phyloP scores from a whole-genome alignment of 2,329 filamentous ascomycete genomes.

The Tolypocladium endophyticum region DNA sequence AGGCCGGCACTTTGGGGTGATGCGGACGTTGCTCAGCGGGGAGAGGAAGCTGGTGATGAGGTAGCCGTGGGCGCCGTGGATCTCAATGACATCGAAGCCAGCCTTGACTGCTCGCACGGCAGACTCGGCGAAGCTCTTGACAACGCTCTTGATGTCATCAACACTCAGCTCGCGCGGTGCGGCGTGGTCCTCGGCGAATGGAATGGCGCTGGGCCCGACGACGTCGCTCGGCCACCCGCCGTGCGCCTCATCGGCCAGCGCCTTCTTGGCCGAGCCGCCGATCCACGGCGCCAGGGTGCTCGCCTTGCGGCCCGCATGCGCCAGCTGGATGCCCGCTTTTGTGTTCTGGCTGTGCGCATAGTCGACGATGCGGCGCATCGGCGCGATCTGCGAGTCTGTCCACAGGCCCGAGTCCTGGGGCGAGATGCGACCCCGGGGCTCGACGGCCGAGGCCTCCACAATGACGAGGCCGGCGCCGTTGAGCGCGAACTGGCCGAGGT shows the following conservation, averaged over 20 bases:
- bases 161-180: slow-evolving; percentile 57
- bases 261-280: slow-evolving; percentile 32
- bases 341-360: slow-evolving; percentile 72
- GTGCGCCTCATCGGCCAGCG: slow-evolving; percentile 38
- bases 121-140: slow-evolving; percentile 49
- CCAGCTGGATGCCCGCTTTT: slow-evolving; percentile 70
- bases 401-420: slow-evolving; percentile 73
- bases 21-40: slow-evolving; percentile 40
- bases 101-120: slow-evolving; percentile 52
- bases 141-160: slow-evolving; percentile 55
- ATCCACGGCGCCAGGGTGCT: slow-evolving; percentile 56
- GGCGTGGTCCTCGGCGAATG: slow-evolving; percentile 52
- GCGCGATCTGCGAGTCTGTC: slow-evolving; percentile 72
- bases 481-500: slow-evolving; percentile 68
- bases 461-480: slow-evolving; percentile 65
- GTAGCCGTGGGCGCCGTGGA: slow-evolving; percentile 56
- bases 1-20: not conserved
- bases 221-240: slow-evolving; percentile 50
- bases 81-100: slow-evolving; percentile 68
- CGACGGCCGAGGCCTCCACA: slow-evolving; percentile 69
- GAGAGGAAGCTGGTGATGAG: slow-evolving; percentile 56
- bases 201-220: slow-evolving; percentile 37
- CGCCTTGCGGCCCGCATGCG: slow-evolving; percentile 66
- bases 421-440: slow-evolving; percentile 70
- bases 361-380: slow-evolving; percentile 59